These are phyloP conservation scores for Solanum hybrid DNA, from an alignment of 305 asterid genomes.

Conservation along the genomic window DNA sequence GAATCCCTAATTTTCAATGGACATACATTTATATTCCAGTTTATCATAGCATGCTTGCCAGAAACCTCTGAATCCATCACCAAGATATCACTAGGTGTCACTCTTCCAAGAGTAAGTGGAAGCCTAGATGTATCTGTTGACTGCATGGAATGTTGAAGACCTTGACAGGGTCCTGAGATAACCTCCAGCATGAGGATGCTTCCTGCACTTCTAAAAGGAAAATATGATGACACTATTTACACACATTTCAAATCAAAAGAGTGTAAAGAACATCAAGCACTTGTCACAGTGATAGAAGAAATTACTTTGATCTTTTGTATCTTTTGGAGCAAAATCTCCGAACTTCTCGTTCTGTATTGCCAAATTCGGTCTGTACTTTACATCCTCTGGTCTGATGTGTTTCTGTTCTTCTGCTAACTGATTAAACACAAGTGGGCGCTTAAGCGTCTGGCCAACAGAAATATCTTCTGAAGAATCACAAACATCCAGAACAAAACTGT, in stretches of 20 bases:
- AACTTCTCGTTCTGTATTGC: constrained; percentile 31
- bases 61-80: constrained; percentile 92
- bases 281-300: constrained; percentile 21
- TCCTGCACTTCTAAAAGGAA: constrained; percentile 95
- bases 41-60: constrained; percentile 92
- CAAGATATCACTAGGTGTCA: constrained; percentile 66
- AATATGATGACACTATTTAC: constrained; percentile 63
- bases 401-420: constrained; percentile 43
- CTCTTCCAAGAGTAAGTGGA: constrained; percentile 93
- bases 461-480: constrained; percentile 62
- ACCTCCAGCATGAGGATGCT: constrained; percentile 82
- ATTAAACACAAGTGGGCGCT: constrained; percentile 37
- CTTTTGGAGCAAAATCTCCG: constrained; percentile 26
- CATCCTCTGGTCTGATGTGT: constrained; percentile 40
- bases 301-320: constrained; percentile 59
- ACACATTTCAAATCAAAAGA: constrained; percentile 22
- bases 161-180: constrained; percentile 80
- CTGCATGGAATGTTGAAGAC: constrained; percentile 52
- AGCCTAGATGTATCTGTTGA: constrained; percentile 59
- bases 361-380: constrained; percentile 24
- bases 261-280: constrained; percentile 5
- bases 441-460: constrained; percentile 54
- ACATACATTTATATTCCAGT: constrained; percentile 81
- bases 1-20: constrained; percentile 7
- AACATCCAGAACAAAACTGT: constrained; percentile 79